Base-by-base conservation (phyloP, 352 stramenopile species). In the Globisporangium iwayamae region DNA sequence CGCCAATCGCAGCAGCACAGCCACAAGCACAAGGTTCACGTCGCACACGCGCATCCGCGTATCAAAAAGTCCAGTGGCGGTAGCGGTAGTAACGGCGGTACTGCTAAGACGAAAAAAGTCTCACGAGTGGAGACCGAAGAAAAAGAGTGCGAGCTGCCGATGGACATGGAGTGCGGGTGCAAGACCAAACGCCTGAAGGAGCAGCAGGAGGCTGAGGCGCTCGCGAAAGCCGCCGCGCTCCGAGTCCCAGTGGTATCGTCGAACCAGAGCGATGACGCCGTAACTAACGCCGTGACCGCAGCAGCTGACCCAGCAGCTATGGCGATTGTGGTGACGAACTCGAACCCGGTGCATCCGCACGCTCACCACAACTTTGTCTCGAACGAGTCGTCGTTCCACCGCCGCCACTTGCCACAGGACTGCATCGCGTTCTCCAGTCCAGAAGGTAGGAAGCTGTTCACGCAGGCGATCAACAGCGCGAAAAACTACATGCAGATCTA, bases 401-500 rank as follows among this genome's bases (percentile, higher is more conserved):
- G 76, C 47, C 78, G 85, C 16, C 60, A 79, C 14, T 65, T 96
- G 20, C 84, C 84, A 10, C 34, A 68, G 9, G 68, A 74, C 55
- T 66, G 86, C 18, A 78, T 75, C 13, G 68, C 77, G 28, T 82
- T 96, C 51, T 81, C 69, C 25, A 89, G 73, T 11, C 48, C 58
- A 28, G 65, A 82, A 59, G 91, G 91, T 3, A 67, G 74, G 56
- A 60, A 60, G 50, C 70, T 90, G 16, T 91, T 98, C 60, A 60
- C 78, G 30, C 66, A 96, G 46, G 70, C 85, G 5, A 50, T 71
- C 30, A 71, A 68, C 54, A 41, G 66, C 38, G 56, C 43, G 14
- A 61, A 59, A 34, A 85, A 89, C 62, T 90, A 83, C 75, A 92
- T 92, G 83, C 78, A 90, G 59, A 92, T 90, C 56, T 99, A 98